A percentile compares a stretch with the other conserved stretches of the same genome.
phyloP scores from a whole-genome alignment of 305 asterid genomes.

The Fraxinus greggii region DNA sequence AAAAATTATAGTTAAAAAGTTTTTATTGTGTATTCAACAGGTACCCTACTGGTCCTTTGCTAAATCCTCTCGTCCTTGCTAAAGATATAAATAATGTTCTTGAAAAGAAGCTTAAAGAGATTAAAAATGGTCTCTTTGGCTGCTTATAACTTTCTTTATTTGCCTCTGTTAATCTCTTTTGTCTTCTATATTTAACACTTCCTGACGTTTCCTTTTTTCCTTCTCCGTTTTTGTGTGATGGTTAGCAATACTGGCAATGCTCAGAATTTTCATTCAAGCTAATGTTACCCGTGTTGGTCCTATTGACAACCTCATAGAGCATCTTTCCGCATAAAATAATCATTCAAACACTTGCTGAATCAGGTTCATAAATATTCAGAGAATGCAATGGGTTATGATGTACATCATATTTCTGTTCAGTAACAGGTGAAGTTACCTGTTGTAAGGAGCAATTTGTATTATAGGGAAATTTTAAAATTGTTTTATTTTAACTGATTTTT shows the following conservation, averaged over 20 bases:
- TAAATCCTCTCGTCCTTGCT: conserved; percentile 81
- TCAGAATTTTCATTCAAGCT: conserved; percentile 80
- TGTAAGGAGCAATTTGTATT: neutral
- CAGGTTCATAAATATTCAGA: conserved; percentile 35
- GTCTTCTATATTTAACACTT: neutral
- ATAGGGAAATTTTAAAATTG: neutral
- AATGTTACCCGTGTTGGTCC: conserved; percentile 84
- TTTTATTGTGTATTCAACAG: conserved; percentile 30
- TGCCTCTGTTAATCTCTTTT: no score
- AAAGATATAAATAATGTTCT: conserved; percentile 74
- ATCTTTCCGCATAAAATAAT: conserved; percentile 81
- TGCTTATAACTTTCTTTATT: neutral
- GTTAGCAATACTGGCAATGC: conserved; percentile 85
- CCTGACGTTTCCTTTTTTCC: neutral
- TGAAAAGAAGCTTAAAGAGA: conserved; percentile 86
- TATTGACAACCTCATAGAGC: conserved; percentile 67
- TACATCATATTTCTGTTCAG: neutral
- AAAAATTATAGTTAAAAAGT: neutral
- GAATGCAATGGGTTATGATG: neutral
- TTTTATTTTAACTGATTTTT: neutral
- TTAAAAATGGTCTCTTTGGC: conserved; percentile 59
- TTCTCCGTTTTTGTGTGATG: conserved; percentile 42
- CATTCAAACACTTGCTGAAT: conserved; percentile 58
- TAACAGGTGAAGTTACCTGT: neutral
- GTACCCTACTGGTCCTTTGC: conserved; percentile 86